A percentile compares a stretch with the other conserved stretches of the same genome.
Conservation (phyloP, 2,329 filamentous ascomycete species). For the Colletotrichum lindemuthianum region DNA sequence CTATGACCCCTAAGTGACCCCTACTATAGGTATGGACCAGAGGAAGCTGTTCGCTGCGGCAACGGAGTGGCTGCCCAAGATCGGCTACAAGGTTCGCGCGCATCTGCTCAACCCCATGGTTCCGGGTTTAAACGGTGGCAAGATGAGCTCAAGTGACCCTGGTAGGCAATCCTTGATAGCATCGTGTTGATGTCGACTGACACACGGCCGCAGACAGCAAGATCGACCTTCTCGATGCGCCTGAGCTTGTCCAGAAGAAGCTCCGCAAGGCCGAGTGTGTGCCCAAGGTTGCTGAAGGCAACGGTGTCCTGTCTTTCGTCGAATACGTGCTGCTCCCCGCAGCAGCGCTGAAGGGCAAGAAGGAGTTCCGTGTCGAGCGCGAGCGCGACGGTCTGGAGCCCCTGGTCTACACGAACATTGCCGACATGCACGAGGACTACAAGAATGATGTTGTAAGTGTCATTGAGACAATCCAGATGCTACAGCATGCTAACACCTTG, state of each 20-base stretch:
- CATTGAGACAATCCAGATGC: neutral
- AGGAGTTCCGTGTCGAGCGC: constrained; percentile 74
- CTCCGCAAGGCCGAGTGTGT: constrained; percentile 84
- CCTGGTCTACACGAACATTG: constrained; percentile 81
- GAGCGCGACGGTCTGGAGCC: constrained; percentile 74
- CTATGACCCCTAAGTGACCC: neutral
- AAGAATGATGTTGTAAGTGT: constrained; percentile 67
- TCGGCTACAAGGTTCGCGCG: constrained; percentile 77
- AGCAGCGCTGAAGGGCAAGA: constrained; percentile 66
- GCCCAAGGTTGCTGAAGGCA: constrained; percentile 81
- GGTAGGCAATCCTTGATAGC: constrained; percentile 52
- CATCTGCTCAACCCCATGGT: constrained; percentile 89
- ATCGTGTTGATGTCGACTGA: constrained; percentile 2
- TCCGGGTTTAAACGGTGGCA: constrained; percentile 82
- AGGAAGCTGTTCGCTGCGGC: constrained; percentile 89
- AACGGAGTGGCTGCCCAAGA: constrained; percentile 83
- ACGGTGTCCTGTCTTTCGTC: constrained; percentile 87
- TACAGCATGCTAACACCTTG: constrained; percentile 31
- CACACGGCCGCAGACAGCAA: constrained; percentile 73
- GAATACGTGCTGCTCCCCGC: constrained; percentile 88
- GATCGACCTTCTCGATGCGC: constrained; percentile 88
- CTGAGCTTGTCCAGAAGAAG: constrained; percentile 82
- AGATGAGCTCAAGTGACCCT: constrained; percentile 83
- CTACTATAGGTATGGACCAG: constrained; percentile 71
- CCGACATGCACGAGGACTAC: constrained; percentile 84